phyloP scores from a whole-genome alignment of 768 basidiomycete genomes.

The Mrakia hoshinonis region DNA sequence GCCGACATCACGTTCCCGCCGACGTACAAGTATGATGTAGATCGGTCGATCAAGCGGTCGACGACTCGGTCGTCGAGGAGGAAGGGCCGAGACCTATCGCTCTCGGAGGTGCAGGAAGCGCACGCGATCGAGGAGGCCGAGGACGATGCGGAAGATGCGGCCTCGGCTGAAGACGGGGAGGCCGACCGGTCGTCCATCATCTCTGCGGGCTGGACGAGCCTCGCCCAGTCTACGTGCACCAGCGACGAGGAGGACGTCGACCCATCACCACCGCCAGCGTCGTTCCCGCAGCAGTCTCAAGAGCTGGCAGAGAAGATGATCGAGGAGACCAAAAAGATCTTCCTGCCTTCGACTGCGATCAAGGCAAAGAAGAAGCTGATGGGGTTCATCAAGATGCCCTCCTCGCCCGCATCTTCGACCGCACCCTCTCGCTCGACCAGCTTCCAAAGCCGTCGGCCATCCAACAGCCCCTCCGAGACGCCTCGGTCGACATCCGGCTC shows the following conservation, averaged over 20 bases:
- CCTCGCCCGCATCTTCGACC: conserved; percentile 1
- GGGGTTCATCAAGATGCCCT: conserved; percentile 26
- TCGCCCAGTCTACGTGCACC: conserved; percentile 4
- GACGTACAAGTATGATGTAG: conserved; percentile 28
- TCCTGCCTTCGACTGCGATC: conserved; percentile 26
- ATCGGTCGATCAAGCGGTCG: conserved; percentile 19
- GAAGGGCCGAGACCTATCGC: conserved; percentile 13
- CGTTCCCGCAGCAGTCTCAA: conserved; percentile 5
- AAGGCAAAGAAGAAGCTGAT: conserved; percentile 27
- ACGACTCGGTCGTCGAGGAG: neutral
- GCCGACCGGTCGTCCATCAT: conserved; percentile 20
- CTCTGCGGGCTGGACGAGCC: conserved; percentile 25
- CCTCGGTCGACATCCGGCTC: neutral
- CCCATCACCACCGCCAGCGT: neutral
- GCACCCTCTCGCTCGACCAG: neutral
- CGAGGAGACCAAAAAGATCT: conserved; percentile 23
- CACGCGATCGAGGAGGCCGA: conserved; percentile 15
- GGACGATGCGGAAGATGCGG: conserved; percentile 14
- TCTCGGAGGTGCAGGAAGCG: conserved; percentile 8
- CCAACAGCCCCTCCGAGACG: neutral
- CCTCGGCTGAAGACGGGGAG: neutral
- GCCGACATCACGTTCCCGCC: conserved; percentile 26
- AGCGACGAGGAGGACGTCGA: conserved; percentile 23
- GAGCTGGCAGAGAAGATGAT: conserved; percentile 24
- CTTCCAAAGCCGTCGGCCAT: neutral